These are phyloP conservation scores for Tetrahymena thermophila DNA, from an alignment of 73 alveolate species.

Conservation along the genomic window DNA sequence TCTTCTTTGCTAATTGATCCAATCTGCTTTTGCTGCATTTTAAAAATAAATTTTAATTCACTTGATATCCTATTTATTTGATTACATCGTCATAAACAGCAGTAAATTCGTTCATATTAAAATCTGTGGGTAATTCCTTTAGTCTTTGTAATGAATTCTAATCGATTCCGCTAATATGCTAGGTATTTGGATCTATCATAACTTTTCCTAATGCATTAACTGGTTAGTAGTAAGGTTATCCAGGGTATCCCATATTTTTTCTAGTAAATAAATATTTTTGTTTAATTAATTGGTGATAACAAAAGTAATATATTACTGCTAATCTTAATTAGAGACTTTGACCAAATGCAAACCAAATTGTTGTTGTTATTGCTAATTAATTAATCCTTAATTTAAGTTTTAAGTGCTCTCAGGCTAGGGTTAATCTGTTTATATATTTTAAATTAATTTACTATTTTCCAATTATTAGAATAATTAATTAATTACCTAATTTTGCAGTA, in stretches of 20 bases:
- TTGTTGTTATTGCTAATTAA: background rate
- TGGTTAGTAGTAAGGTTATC: background rate
- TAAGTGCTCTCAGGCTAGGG: background rate
- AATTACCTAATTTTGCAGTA: background rate
- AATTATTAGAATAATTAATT: background rate
- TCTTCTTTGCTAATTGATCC: slow-evolving; percentile 19
- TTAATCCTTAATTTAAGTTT: background rate
- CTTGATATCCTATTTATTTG: background rate
- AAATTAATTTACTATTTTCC: background rate
- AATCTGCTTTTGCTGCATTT: background rate
- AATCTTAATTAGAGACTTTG: background rate
- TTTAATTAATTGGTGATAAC: background rate
- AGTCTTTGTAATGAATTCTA: background rate
- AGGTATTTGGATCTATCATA: background rate
- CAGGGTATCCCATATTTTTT: background rate
- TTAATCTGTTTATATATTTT: background rate
- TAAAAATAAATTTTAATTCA: background rate
- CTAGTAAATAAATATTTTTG: background rate
- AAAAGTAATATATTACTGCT: background rate
- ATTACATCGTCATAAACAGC: background rate
- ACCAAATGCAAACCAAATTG: background rate
- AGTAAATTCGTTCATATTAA: background rate
- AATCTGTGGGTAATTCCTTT: background rate
- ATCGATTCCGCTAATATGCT: background rate
- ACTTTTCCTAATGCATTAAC: background rate